These are phyloP conservation scores for Penicillium egyptiacum DNA, from an alignment of 495 filamentous ascomycete genomes.

Conservation along the genomic window DNA sequence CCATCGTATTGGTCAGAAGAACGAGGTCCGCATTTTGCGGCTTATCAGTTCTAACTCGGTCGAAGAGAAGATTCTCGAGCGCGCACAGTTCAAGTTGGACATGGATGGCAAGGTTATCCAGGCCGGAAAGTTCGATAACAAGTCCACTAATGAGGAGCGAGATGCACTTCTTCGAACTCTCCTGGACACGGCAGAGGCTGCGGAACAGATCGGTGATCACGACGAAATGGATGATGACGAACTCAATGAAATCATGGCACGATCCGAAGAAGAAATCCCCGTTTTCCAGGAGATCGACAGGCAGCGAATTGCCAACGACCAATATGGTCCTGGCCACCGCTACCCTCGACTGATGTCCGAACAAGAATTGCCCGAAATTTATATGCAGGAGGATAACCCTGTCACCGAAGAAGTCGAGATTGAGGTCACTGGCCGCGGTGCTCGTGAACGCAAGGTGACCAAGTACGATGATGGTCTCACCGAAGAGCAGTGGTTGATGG, in stretches of 20 bases:
- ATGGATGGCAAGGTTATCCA: conserved; percentile 99
- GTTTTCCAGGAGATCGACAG: conserved; percentile 77
- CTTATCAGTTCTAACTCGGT: conserved; percentile 96
- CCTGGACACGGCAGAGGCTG: conserved; percentile 82
- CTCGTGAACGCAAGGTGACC: conserved; percentile 87
- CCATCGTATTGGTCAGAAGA: conserved; percentile 99
- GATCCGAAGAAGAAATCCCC: conserved; percentile 68
- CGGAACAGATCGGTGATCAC: conserved; percentile 77
- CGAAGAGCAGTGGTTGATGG: conserved; percentile 92
- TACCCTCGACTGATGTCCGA: conserved; percentile 83
- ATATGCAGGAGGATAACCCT: conserved; percentile 80
- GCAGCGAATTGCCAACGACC: conserved; percentile 59
- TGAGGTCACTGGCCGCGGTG: conserved; percentile 79
- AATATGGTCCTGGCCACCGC: conserved; percentile 68
- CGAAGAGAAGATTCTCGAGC: conserved; percentile 97
- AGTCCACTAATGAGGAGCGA: conserved; percentile 96
- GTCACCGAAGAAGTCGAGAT: conserved; percentile 75
- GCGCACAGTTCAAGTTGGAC: conserved; percentile 95
- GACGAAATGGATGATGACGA: conserved; percentile 97
- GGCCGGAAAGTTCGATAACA: conserved; percentile 98
- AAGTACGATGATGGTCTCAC: conserved; percentile 97
- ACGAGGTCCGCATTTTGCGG: conserved; percentile 93
- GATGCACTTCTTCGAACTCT: conserved; percentile 92
- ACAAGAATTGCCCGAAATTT: conserved; percentile 88
- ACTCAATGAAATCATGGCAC: conserved; percentile 82